These are phyloP conservation scores for Hypoxylon crocopeplum DNA, from an alignment of 495 filamentous ascomycete species.

Conservation along the genomic window DNA sequence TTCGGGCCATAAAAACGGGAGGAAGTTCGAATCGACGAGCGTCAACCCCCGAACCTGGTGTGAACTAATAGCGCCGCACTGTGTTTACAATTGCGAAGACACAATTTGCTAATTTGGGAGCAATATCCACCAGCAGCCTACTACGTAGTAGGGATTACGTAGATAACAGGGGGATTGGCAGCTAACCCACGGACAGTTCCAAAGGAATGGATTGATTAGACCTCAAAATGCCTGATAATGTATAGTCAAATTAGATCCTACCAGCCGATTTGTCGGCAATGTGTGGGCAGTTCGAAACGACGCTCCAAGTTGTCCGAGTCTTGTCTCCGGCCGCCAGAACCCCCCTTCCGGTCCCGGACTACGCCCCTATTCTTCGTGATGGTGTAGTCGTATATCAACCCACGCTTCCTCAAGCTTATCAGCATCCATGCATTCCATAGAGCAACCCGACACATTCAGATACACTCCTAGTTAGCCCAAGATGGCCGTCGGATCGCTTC, in stretches of 20 bases:
- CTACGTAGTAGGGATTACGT: neutral
- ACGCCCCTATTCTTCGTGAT: constrained; percentile 10
- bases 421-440: constrained; percentile 13
- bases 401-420: constrained; percentile 21
- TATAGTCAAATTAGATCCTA: neutral
- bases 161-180: neutral
- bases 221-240: neutral
- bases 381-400: constrained; percentile 17
- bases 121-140: neutral
- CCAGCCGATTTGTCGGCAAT: constrained; percentile 16
- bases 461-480: constrained; percentile 9
- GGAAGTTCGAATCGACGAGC: constrained; percentile 37
- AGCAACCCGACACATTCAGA: neutral
- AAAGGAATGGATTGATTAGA: constrained; percentile 7
- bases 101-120: neutral
- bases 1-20: constrained; percentile 9
- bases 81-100: constrained; percentile 4
- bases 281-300: constrained; percentile 30
- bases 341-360: constrained; percentile 32
- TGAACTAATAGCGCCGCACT: constrained; percentile 10
- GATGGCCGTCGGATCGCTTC: constrained; percentile 25
- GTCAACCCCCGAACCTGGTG: constrained; percentile 10
- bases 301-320: constrained; percentile 5
- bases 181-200: neutral
- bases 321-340: constrained; percentile 8